Base-by-base conservation (phyloP, 2,329 filamentous ascomycete genomes). In the Fusarium decemcellulare region DNA sequence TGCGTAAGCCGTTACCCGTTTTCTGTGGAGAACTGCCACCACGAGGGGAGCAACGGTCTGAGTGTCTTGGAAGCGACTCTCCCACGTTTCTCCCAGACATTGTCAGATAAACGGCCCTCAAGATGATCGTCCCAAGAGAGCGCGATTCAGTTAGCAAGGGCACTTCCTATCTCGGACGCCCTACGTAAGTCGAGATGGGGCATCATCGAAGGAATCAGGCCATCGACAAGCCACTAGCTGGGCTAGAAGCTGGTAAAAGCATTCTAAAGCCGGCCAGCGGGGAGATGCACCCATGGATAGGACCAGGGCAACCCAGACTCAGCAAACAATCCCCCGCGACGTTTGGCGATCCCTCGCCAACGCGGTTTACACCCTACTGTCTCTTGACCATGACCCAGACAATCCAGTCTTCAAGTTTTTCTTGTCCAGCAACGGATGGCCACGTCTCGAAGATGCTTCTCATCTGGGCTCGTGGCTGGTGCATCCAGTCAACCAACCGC, bases 291-390 rank as follows among this genome's bases (percentile, higher is more conserved):
- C 63, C 65, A 68, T 68, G 62, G 52, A 46, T 58, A 23, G 56
- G 59, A 48, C 54, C 56, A 51, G 56, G 56, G 57, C 44, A 43
- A 53, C 53, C 44, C 67, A 60, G 46, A 46, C 44, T 57, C 16
- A 64, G 71, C 63, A 74, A 74, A 74, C 58, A 72, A 66, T 67
- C 57, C 60, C 59, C 65, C 72, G 68, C 65, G 36, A 42, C 37
- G 52, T 44, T 60, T 30, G 52, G 50, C 66, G 59, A 74, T 66
- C 65, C 36, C 56, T 57, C 39, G 37, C 46, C 55, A 39, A 58
- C 3, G 40, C 63, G 54, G 40, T 54, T 63, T 58, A 58, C 43
- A 61, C 50, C 53, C 58, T 23, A 23, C 23, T 56, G 39, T 52
- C 39, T 62, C 58, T 57, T 47, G 32, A 6, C 14, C 27, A 29